These are phyloP conservation scores for Clavulina sp. DNA, from an alignment of 768 basidiomycete genomes.

Conservation along the genomic window DNA sequence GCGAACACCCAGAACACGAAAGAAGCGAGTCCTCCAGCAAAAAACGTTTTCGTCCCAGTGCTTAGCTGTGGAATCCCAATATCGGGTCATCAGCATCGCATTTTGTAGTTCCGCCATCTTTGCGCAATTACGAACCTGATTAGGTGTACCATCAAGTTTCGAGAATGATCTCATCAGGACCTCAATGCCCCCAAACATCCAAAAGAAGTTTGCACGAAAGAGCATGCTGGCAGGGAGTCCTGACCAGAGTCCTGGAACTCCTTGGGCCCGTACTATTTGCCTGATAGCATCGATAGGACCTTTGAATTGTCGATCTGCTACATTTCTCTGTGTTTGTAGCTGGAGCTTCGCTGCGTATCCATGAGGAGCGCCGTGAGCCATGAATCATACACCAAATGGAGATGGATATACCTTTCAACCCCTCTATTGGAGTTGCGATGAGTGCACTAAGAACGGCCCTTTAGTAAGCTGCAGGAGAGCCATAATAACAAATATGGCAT, in stretches of 20 bases:
- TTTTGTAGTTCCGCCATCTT: neutral
- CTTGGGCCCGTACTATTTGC: conserved; percentile 44
- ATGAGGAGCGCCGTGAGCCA: neutral
- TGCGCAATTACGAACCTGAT: conserved; percentile 28
- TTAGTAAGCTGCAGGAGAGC: neutral
- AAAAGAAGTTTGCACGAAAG: conserved; percentile 59
- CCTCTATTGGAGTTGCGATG: conserved; percentile 61
- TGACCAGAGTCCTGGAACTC: conserved; percentile 50
- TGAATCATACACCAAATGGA: conserved; percentile 1
- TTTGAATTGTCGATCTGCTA: conserved; percentile 34
- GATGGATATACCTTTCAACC: conserved; percentile 41
- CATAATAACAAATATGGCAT: conserved; percentile 9
- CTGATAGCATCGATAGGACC: conserved; percentile 49
- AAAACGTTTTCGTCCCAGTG: conserved; percentile 40
- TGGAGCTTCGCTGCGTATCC: conserved; percentile 42
- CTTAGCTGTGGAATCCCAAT: conserved; percentile 28
- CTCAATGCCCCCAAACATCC: conserved; percentile 63
- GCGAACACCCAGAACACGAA: conserved; percentile 52
- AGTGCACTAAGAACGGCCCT: conserved; percentile 30
- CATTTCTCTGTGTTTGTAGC: conserved; percentile 38
- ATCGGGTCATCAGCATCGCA: neutral
- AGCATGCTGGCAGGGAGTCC: conserved; percentile 57
- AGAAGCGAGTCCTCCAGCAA: conserved; percentile 35
- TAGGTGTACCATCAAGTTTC: conserved; percentile 36
- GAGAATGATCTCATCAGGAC: conserved; percentile 46